phyloP scores from a whole-genome alignment of 306 rosid species.

The Vicia sativa region DNA sequence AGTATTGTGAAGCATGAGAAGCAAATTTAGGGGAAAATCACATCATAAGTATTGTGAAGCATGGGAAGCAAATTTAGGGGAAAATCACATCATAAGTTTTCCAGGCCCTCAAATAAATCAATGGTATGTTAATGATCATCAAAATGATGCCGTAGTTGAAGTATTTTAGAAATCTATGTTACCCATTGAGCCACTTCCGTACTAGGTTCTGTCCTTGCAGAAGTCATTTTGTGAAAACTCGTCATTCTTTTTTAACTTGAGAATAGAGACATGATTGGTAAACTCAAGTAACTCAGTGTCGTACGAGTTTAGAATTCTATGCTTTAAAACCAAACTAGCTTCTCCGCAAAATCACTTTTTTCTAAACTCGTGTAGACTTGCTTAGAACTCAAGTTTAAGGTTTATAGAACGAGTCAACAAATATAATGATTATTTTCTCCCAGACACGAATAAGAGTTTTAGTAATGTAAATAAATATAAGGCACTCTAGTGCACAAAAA shows the following conservation, averaged over 20 bases:
- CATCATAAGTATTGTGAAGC: neutral
- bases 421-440: too few species aligned
- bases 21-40: neutral
- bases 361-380: too few species aligned
- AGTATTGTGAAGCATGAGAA: conserved; percentile 4
- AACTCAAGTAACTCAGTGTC: neutral
- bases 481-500: too few species aligned
- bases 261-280: neutral
- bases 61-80: neutral
- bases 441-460: too few species aligned
- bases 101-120: neutral
- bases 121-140: conserved; percentile 1
- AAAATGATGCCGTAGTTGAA: neutral
- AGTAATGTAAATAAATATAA: too few species aligned
- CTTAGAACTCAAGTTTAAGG: too few species aligned
- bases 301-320: neutral
- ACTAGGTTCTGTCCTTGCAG: neutral
- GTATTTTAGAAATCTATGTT: neutral
- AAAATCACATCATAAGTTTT: neutral
- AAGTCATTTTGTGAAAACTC: neutral
- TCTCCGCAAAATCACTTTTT: too few species aligned
- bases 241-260: neutral
- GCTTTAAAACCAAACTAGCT: neutral
- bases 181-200: neutral
- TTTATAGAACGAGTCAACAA: too few species aligned